These are phyloP conservation scores for Geranium rotundifolium DNA, from an alignment of 345 rosid species.

Conservation along the genomic window DNA sequence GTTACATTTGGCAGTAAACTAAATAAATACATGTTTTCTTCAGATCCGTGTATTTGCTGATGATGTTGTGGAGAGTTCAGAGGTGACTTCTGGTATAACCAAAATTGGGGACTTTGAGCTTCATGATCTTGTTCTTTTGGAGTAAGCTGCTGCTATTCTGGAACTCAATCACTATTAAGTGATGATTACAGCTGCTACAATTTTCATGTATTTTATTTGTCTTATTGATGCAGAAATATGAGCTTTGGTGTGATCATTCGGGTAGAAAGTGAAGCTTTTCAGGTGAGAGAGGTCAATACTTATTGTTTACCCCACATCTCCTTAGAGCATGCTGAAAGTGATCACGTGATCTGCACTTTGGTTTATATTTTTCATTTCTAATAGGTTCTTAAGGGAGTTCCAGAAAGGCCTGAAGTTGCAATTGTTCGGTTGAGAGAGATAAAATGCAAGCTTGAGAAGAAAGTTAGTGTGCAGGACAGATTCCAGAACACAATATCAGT, in stretches of 20 bases:
- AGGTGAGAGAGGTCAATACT: conserved; percentile 29
- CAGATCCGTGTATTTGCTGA: conserved; percentile 90
- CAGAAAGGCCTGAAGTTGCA: conserved; percentile 79
- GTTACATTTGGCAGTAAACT: neutral
- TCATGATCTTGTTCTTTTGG: conserved; percentile 85
- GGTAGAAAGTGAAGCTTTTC: conserved; percentile 93
- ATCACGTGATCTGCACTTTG: neutral
- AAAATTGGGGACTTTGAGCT: conserved; percentile 90
- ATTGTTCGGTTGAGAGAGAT: conserved; percentile 87
- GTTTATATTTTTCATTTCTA: conserved; percentile 1
- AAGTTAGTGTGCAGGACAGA: conserved; percentile 57
- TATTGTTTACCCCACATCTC: neutral
- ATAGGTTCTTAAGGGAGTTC: conserved; percentile 87
- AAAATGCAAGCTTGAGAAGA: conserved; percentile 80
- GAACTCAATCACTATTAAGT: neutral
- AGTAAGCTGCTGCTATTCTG: conserved; percentile 35
- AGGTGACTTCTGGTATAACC: conserved; percentile 83
- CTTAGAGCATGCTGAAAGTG: neutral
- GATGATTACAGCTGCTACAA: neutral
- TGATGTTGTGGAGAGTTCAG: conserved; percentile 94
- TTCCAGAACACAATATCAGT: conserved; percentile 53
- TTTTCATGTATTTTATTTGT: conserved; percentile 10
- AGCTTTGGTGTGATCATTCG: conserved; percentile 93
- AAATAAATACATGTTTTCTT: conserved; percentile 12
- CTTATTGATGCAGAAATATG: conserved; percentile 45